Evolutionary conservation across 768 basidiomycete genomes (phyloP).

Genomic region (Lactarius vividus): DNA sequence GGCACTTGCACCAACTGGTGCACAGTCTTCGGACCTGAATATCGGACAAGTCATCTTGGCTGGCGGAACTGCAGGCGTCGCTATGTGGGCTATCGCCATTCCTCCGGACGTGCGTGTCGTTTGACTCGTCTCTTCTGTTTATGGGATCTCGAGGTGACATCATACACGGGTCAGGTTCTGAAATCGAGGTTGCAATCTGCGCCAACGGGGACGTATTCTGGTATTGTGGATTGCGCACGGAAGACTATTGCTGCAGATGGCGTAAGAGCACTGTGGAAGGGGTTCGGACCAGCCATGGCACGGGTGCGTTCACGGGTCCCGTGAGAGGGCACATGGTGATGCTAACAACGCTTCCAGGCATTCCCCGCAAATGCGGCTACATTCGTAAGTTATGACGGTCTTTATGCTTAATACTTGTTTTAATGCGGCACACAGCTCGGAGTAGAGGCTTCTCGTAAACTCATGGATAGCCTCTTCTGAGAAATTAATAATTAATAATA

Average conservation of each 20-base stretch:
- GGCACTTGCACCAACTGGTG: constrained; percentile 72
- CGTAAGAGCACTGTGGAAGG: constrained; percentile 87
- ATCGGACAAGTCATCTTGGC: constrained; percentile 85
- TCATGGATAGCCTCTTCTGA: constrained; percentile 68
- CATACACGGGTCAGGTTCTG: constrained; percentile 59
- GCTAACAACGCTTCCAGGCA: constrained; percentile 49
- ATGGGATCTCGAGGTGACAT: not conserved
- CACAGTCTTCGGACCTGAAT: constrained; percentile 78
- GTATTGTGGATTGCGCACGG: constrained; percentile 86
- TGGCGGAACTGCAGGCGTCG: constrained; percentile 92
- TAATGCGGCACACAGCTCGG: constrained; percentile 58
- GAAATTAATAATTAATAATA: not conserved
- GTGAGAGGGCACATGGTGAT: not conserved
- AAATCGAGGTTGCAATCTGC: constrained; percentile 97
- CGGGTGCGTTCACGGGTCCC: constrained; percentile 49
- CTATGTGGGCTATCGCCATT: constrained; percentile 98
- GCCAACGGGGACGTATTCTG: constrained; percentile 95
- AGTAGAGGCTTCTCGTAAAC: constrained; percentile 84
- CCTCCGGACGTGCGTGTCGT: constrained; percentile 80
- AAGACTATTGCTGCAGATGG: constrained; percentile 93
- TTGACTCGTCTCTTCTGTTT: not conserved
- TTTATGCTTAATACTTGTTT: not conserved
- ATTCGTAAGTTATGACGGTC: constrained; percentile 55
- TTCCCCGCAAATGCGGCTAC: constrained; percentile 98
- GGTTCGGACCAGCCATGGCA: constrained; percentile 96